These are phyloP conservation scores for Colletotrichum sp. DNA, from an alignment of 2,329 filamentous ascomycete species.

Conservation along the genomic window DNA sequence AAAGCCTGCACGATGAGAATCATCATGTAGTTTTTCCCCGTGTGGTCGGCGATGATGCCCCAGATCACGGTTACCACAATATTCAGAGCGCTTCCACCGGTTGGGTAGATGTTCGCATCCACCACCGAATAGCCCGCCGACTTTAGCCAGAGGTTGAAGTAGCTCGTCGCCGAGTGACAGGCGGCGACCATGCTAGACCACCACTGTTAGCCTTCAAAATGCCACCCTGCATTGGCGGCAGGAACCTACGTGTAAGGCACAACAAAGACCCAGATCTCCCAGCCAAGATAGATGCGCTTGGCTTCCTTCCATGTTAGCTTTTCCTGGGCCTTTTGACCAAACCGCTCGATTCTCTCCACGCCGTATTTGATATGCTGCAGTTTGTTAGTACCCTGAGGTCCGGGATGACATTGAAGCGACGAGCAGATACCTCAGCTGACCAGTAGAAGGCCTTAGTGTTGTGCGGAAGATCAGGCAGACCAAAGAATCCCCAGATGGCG, in stretches of 20 bases:
- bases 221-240: neutral
- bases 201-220: neutral
- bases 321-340: constrained; percentile 22
- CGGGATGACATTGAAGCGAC: neutral
- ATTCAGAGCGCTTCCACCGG: constrained; percentile 12
- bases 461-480: constrained; percentile 23
- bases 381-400: neutral
- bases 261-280: constrained; percentile 23
- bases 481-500: constrained; percentile 24
- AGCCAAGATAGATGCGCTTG: constrained; percentile 18
- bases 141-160: constrained; percentile 43
- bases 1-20: constrained; percentile 18
- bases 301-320: constrained; percentile 15
- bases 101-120: constrained; percentile 54
- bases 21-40: constrained; percentile 17
- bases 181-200: constrained; percentile 15
- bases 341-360: constrained; percentile 23
- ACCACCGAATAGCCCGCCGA: constrained; percentile 45
- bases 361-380: constrained; percentile 19
- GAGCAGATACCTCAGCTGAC: neutral
- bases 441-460: constrained; percentile 21
- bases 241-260: constrained; percentile 23
- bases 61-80: constrained; percentile 18
- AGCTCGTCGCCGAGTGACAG: constrained; percentile 13
- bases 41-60: constrained; percentile 24